Evolutionary conservation across 768 basidiomycete genomes (phyloP), one percentile per base, ranked within the genome.

Genomic region (Russula vinacea): DNA sequence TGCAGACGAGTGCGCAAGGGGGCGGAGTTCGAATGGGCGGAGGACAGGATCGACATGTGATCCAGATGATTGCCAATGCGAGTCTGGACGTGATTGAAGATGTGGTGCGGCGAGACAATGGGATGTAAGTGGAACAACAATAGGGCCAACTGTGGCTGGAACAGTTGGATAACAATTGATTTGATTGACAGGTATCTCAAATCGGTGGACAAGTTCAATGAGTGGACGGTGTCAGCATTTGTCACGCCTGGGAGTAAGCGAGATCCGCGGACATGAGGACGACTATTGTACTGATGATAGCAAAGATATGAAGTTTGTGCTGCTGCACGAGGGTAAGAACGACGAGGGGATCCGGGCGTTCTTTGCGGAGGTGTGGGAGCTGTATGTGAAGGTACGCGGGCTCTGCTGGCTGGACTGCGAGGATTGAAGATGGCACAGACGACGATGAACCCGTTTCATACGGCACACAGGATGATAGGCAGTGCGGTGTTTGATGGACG

Each of bases 21-120:
- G 86, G 84, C 19, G 79, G 78, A 13, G 83, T 83, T 39, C 79
- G 83, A 69, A 84, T 90, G 75, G 91, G 89, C 13, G 88, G 89
- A 6, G 92, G 89, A 16, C 89, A 89, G 76, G 90, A 92, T 72
- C 81, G 91, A 58, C 94, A 97, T 82, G 92, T 99, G 64, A 91
- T 95, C 71, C 96, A 98, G 79, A 97, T 99, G 92, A 94, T 98
- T 72, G 96, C 95, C 24, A 96, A 98, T 75, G 94, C 93, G 56
- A 94, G 92, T 71, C 77, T 99, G 74, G 97, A 99, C 76, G 86
- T 88, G 70, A 85, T 99, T 64, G 97, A 99, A 71, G 97, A 99
- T 71, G 83, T 90, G 52, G 92, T 92, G 85, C 82, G 88, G 68
- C 87, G 85, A 70, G 91, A 92, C 72, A 85, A 81, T 67, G 77